Conservation (phyloP, 306 rosid genomes). For the Castanea mollissima region DNA sequence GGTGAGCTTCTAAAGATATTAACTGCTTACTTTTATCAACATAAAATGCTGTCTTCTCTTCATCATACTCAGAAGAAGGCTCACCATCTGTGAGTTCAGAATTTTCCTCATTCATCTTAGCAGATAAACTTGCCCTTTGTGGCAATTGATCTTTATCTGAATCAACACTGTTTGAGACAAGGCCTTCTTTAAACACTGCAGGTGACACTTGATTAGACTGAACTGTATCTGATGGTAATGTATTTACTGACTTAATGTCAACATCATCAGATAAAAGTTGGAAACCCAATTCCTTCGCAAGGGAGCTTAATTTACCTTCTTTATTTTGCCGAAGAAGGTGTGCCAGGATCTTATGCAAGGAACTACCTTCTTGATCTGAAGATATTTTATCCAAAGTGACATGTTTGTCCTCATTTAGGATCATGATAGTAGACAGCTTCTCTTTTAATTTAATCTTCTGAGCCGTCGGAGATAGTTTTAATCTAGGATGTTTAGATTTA, state of each 20-base stretch:
- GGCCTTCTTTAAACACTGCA: slow-evolving; percentile 41
- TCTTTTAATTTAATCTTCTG: slow-evolving; percentile 53
- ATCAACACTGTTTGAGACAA: slow-evolving; percentile 23
- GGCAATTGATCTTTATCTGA: slow-evolving; percentile 30
- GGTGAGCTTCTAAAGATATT: slow-evolving; percentile 35
- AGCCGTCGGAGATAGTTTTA: slow-evolving; percentile 52
- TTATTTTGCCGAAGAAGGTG: slow-evolving; percentile 55
- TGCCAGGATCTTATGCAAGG: slow-evolving; percentile 70
- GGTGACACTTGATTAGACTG: slow-evolving; percentile 45
- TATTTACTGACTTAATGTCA: slow-evolving; percentile 51
- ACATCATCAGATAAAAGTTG: slow-evolving; percentile 87
- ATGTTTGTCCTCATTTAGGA: slow-evolving; percentile 65
- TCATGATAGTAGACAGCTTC: slow-evolving; percentile 56
- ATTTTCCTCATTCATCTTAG: slow-evolving; percentile 38
- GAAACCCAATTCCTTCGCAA: slow-evolving; percentile 88
- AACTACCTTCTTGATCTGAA: slow-evolving; percentile 57
- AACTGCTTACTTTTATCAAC: slow-evolving; percentile 33
- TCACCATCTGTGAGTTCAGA: slow-evolving; percentile 29
- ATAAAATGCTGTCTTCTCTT: slow-evolving; percentile 33
- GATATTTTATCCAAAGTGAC: slow-evolving; percentile 56
- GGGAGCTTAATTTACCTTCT: slow-evolving; percentile 64
- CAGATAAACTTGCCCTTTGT: slow-evolving; percentile 19
- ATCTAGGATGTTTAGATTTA: slow-evolving; percentile 54
- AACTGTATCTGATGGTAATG: slow-evolving; percentile 38
- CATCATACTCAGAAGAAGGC: slow-evolving; percentile 37